Evolutionary conservation across 1,284 basidiomycete species (phyloP).

Genomic region (Malassezia globosa): DNA sequence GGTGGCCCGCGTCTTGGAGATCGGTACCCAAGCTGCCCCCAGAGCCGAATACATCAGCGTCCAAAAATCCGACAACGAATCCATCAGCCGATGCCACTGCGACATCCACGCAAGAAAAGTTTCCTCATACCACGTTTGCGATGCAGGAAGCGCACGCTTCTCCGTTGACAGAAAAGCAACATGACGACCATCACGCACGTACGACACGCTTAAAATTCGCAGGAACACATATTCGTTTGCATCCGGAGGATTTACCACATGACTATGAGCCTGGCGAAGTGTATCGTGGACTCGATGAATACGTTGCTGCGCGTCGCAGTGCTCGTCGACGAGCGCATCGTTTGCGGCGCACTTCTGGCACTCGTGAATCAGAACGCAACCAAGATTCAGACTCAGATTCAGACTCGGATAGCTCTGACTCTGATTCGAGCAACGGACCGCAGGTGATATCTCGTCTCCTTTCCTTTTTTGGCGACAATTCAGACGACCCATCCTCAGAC

Average conservation of each 20-base stretch:
- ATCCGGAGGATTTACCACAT: constrained; percentile 35
- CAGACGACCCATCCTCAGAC: constrained; percentile 22
- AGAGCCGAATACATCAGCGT: no score
- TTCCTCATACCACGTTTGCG: not conserved
- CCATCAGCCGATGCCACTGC: no score
- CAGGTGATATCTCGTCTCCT: constrained; percentile 31
- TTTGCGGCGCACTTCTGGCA: not conserved
- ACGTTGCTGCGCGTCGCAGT: constrained; percentile 30
- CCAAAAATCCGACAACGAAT: no score
- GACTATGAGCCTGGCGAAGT: constrained; percentile 34
- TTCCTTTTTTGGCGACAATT: constrained; percentile 38
- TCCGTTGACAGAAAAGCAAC: not conserved
- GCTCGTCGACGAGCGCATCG: constrained; percentile 16
- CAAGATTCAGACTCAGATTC: constrained; percentile 20
- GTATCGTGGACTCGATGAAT: constrained; percentile 40
- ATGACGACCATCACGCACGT: not conserved
- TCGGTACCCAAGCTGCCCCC: no score
- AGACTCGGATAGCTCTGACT: constrained; percentile 20
- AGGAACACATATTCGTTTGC: constrained; percentile 28
- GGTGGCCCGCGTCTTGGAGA: no score
- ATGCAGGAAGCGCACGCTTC: not conserved
- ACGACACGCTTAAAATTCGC: constrained; percentile 37
- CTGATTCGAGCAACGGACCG: constrained; percentile 27
- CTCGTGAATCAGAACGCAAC: not conserved
- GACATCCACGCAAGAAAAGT: not conserved